phyloP scores from a whole-genome alignment of 2,329 filamentous ascomycete species.

The Achaetomium macrosporum region DNA sequence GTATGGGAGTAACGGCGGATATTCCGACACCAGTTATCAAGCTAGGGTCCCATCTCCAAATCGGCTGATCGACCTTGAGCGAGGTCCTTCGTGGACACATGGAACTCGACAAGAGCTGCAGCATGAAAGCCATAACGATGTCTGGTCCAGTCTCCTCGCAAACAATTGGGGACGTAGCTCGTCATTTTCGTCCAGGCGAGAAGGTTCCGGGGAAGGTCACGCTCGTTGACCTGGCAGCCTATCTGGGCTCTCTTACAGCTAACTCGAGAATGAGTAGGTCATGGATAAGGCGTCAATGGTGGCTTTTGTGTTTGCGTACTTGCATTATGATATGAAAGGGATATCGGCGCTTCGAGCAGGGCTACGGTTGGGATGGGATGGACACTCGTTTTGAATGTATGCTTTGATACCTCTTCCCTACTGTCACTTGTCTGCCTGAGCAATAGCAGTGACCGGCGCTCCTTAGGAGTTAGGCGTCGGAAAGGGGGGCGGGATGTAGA shows the following conservation, averaged over 20 bases:
- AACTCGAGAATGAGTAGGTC: neutral
- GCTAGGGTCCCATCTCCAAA: neutral
- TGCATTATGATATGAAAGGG: conserved; percentile 3
- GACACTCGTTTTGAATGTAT: conserved; percentile 11
- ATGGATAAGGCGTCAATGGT: neutral
- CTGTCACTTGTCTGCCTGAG: neutral
- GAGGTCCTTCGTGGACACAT: conserved; percentile 8
- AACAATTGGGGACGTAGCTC: conserved; percentile 11
- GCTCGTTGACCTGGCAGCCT: neutral
- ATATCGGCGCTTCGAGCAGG: conserved; percentile 11
- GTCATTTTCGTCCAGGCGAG: conserved; percentile 3
- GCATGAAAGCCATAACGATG: conserved; percentile 3
- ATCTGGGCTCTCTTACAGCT: neutral
- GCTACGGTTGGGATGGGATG: neutral
- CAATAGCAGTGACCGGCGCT: neutral
- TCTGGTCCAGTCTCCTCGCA: conserved; percentile 10
- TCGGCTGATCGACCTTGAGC: conserved; percentile 11
- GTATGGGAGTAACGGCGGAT: conserved; percentile 37
- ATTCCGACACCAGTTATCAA: conserved; percentile 12
- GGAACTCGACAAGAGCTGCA: conserved; percentile 3
- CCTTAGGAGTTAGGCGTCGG: too few relatives aligned
- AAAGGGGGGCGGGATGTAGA: too few relatives aligned
- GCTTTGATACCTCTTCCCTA: conserved; percentile 17
- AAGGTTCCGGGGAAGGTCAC: conserved; percentile 1
- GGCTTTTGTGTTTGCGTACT: neutral